A percentile compares a stretch with the other conserved stretches of the same genome.
These are phyloP conservation scores for Talaromyces sp. DNA, from an alignment of 2,329 filamentous ascomycete genomes.

Conservation along the genomic window DNA sequence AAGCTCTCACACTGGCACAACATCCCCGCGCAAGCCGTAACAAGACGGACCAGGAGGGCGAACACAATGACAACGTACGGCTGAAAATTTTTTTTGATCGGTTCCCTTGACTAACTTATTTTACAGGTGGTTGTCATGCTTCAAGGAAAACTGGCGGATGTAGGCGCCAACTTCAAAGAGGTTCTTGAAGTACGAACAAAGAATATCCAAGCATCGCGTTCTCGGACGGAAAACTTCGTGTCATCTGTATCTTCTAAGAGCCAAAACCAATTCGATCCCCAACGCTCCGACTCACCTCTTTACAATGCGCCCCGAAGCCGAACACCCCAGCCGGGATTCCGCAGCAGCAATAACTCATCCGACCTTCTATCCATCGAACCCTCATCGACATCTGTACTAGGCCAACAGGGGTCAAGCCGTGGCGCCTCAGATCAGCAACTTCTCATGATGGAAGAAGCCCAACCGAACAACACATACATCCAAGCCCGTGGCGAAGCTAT, in stretches of 20 bases:
- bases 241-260: conserved; percentile 77
- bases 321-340: conserved; percentile 53
- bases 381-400: conserved; percentile 42
- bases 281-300: conserved; percentile 74
- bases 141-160: conserved; percentile 85
- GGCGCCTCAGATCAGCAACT: conserved; percentile 76
- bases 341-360: conserved; percentile 31
- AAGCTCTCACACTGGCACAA: conserved; percentile 68
- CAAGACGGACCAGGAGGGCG: conserved; percentile 68
- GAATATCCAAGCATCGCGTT: conserved; percentile 91
- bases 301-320: conserved; percentile 72
- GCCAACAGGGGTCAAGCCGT: conserved; percentile 30
- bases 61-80: conserved; percentile 88
- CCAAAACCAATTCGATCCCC: conserved; percentile 55
- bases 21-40: conserved; percentile 55
- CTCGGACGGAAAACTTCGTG: conserved; percentile 93
- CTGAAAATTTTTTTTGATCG: neutral
- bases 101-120: neutral
- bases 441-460: conserved; percentile 88
- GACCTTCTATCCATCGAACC: conserved; percentile 83
- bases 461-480: conserved; percentile 80
- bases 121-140: conserved; percentile 69
- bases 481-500: conserved; percentile 92
- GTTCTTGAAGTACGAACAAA: conserved; percentile 93
- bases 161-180: conserved; percentile 94